These are phyloP conservation scores for Alternaria arbusti DNA, from an alignment of 2,329 filamentous ascomycete genomes.

Conservation along the genomic window DNA sequence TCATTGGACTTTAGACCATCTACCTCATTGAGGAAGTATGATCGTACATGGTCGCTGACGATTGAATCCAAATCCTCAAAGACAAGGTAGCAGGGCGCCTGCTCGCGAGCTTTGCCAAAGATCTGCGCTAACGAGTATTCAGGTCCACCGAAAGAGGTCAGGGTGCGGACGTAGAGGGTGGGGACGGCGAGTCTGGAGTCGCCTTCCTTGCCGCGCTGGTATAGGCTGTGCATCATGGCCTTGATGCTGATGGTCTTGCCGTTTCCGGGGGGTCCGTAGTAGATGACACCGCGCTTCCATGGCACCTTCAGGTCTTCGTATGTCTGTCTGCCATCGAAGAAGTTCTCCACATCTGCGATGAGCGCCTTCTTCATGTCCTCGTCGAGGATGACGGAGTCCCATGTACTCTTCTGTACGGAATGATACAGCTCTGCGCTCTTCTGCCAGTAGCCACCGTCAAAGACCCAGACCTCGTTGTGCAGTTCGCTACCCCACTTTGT, in stretches of 20 bases:
- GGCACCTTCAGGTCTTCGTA: slow-evolving; percentile 69
- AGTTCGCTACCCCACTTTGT: slow-evolving; percentile 63
- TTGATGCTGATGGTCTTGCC: slow-evolving; percentile 75
- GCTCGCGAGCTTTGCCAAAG: slow-evolving; percentile 62
- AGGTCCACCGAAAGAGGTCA: slow-evolving; percentile 56
- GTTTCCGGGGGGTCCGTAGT: slow-evolving; percentile 69
- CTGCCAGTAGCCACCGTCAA: slow-evolving; percentile 67
- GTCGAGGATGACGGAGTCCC: slow-evolving; percentile 72
- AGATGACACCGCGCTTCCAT: slow-evolving; percentile 75
- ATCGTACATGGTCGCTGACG: slow-evolving; percentile 65
- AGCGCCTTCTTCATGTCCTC: slow-evolving; percentile 68
- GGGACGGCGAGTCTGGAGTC: slow-evolving; percentile 56
- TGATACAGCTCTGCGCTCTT: slow-evolving; percentile 67
- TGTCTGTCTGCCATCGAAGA: slow-evolving; percentile 66
- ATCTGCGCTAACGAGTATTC: slow-evolving; percentile 55
- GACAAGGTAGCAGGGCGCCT: slow-evolving; percentile 72
- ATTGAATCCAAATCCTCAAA: slow-evolving; percentile 76
- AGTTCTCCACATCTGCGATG: slow-evolving; percentile 68
- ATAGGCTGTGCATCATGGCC: slow-evolving; percentile 71
- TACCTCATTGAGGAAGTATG: slow-evolving; percentile 76
- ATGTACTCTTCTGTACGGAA: slow-evolving; percentile 56
- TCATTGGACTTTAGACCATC: slow-evolving; percentile 74
- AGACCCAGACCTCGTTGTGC: slow-evolving; percentile 71
- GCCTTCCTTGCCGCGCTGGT: slow-evolving; percentile 52
- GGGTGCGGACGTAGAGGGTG: slow-evolving; percentile 62